phyloP scores from a whole-genome alignment of 2,329 filamentous ascomycete genomes.

The Epichloe festucae region DNA sequence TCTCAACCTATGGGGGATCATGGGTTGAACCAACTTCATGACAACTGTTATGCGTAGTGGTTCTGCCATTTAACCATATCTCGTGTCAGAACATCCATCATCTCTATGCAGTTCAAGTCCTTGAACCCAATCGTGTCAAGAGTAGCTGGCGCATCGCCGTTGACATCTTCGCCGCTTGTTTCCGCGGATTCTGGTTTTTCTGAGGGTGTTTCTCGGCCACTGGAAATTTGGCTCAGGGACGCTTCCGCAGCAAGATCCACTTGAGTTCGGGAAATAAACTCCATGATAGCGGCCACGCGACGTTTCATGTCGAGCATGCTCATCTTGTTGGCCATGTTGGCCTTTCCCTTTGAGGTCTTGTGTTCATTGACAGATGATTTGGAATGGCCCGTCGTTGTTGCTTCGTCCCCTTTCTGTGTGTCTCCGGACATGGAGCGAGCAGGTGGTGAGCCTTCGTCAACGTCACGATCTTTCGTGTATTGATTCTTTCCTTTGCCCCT shows the following conservation, averaged over 20 bases:
- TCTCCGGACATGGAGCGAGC: conserved; percentile 41
- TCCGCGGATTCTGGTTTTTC: conserved; percentile 21
- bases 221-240: conserved; percentile 25
- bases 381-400: conserved; percentile 18
- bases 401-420: conserved; percentile 26
- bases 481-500: conserved; percentile 66
- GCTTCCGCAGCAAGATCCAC: conserved; percentile 66
- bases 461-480: conserved; percentile 64
- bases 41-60: conserved; percentile 36
- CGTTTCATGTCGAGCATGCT: conserved; percentile 83
- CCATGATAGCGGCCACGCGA: conserved; percentile 70
- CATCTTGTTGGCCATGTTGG: conserved; percentile 48
- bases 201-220: conserved; percentile 23
- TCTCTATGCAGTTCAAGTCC: conserved; percentile 65
- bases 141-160: conserved; percentile 12
- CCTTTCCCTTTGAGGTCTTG: conserved; percentile 41
- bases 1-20: neutral
- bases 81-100: conserved; percentile 78
- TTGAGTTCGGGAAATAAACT: conserved; percentile 82
- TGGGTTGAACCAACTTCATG: neutral
- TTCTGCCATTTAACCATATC: conserved; percentile 79
- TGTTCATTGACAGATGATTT: conserved; percentile 29
- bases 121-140: conserved; percentile 47
- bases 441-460: conserved; percentile 44
- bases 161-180: conserved; percentile 20